phyloP scores from a whole-genome alignment of 148 eudicot genomes.

The Cornus kousa region DNA sequence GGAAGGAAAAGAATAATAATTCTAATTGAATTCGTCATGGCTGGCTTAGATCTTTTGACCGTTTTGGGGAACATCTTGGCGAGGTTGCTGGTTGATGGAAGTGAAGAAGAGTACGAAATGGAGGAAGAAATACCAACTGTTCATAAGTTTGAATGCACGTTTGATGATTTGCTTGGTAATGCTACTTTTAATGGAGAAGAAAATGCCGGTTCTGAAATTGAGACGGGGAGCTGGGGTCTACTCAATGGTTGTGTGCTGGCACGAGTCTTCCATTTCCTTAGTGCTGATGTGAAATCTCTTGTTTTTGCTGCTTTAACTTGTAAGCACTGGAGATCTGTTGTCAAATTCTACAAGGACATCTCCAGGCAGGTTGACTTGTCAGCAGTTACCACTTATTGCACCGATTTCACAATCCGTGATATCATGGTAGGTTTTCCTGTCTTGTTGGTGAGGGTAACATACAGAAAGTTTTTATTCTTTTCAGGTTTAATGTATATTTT shows the following conservation, averaged over 20 bases:
- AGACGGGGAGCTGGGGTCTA: constrained; percentile 65
- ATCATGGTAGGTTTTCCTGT: constrained; percentile 53
- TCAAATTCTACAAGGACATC: constrained; percentile 58
- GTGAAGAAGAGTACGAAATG: constrained; percentile 49
- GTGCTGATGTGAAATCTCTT: constrained; percentile 74
- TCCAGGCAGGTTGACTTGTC: constrained; percentile 66
- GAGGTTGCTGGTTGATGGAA: constrained; percentile 44
- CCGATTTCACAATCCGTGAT: constrained; percentile 48
- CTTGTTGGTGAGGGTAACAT: not conserved
- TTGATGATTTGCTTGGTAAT: constrained; percentile 71
- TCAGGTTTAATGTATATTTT: not conserved
- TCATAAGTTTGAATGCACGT: constrained; percentile 41
- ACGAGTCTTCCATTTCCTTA: constrained; percentile 81
- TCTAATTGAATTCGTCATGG: too few relatives aligned
- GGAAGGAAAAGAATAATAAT: too few relatives aligned
- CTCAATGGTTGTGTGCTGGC: constrained; percentile 80
- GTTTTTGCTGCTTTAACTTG: constrained; percentile 70
- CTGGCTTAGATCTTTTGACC: too few relatives aligned
- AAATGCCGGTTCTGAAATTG: constrained; percentile 24
- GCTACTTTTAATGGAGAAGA: constrained; percentile 39
- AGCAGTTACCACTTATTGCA: constrained; percentile 56
- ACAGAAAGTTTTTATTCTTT: not conserved
- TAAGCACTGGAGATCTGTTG: constrained; percentile 82
- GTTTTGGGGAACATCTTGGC: too few relatives aligned
- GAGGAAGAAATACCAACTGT: constrained; percentile 30